Evolutionary conservation across 2,329 filamentous ascomycete species (phyloP).

Genomic region (Xylariaceae sp.): DNA sequence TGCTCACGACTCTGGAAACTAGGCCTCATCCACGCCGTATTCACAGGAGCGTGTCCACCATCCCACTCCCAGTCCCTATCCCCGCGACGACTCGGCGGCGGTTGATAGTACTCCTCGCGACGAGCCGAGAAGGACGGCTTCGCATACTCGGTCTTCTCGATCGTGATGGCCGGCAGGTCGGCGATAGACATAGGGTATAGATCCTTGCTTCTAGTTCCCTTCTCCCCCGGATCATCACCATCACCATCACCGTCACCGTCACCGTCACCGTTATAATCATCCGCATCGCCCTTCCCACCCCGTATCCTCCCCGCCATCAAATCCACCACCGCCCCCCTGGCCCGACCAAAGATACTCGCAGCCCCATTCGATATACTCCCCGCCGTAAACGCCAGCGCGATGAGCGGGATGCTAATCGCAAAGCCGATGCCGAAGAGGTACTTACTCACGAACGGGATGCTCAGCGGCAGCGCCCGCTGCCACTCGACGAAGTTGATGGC

Average conservation of each 20-base stretch:
- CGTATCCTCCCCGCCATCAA: neutral
- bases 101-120: conserved; percentile 12
- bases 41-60: neutral
- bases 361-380: conserved; percentile 30
- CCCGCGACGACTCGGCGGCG: conserved; percentile 5
- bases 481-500: conserved; percentile 43
- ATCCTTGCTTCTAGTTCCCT: neutral
- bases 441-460: conserved; percentile 46
- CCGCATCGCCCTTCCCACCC: neutral
- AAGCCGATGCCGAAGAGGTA: conserved; percentile 46
- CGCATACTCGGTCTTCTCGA: conserved; percentile 5
- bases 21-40: conserved; percentile 5
- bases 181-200: neutral
- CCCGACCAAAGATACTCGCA: conserved; percentile 6
- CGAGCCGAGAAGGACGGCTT: conserved; percentile 16
- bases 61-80: conserved; percentile 4
- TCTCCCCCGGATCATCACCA: no score
- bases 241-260: no score
- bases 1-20: conserved; percentile 11
- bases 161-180: neutral
- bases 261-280: neutral
- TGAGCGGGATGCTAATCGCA: conserved; percentile 35
- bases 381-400: conserved; percentile 36
- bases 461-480: conserved; percentile 34
- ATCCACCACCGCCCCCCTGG: conserved; percentile 1